Base-by-base conservation (phyloP, 768 basidiomycete species). In the Tricholoma bakamatsutake region DNA sequence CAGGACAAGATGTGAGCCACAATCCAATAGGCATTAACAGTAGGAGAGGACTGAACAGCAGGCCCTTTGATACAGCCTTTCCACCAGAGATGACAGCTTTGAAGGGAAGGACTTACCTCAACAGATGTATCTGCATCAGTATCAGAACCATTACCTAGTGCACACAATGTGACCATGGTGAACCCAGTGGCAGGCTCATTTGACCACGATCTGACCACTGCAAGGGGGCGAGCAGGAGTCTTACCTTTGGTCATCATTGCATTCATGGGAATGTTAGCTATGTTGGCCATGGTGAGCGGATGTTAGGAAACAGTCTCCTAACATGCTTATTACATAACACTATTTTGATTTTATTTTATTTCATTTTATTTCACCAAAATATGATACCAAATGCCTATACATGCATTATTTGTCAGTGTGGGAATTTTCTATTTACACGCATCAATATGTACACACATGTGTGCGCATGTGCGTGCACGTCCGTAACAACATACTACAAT, bases 1-100 rank as follows among this genome's bases (percentile, higher is more conserved):
- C 18, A 76, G 54, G 48, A 71, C 71, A 50, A 73, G 2, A 28
- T 65, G 60, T 0, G 68, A 64, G 3, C 70, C 69, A 52, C 60
- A 42, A 45, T 73, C 68, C 65, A 73, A 66, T 0, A 72, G 45
- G 0, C 59, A 57, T 57, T 45, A 0, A 66, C 50, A 11, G 2
- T 13, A 0, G 66, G 0, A 4, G 57, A 59, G 1, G 12, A 42
- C 21, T 28, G 28, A 10, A 30, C 12, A 27, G 27, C 28, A 3
- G 51, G 51, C 4, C 51, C 51, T 8, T 24, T 3, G 5, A 52
- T 27, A 7, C n/a, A 2, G 1, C 37, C 40, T 4, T 42, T 18
- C 37, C 39, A 52, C 24, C 39, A 9, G 24, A 27, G 30, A 28
- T 52, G 51, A 11, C 13, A 12, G 12, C 7, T 12, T 8, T 12